A percentile compares a stretch with the other conserved stretches of the same genome.
These are phyloP conservation scores for Aspergillus saccharolyticus DNA, from an alignment of 495 filamentous ascomycete species.

Conservation along the genomic window DNA sequence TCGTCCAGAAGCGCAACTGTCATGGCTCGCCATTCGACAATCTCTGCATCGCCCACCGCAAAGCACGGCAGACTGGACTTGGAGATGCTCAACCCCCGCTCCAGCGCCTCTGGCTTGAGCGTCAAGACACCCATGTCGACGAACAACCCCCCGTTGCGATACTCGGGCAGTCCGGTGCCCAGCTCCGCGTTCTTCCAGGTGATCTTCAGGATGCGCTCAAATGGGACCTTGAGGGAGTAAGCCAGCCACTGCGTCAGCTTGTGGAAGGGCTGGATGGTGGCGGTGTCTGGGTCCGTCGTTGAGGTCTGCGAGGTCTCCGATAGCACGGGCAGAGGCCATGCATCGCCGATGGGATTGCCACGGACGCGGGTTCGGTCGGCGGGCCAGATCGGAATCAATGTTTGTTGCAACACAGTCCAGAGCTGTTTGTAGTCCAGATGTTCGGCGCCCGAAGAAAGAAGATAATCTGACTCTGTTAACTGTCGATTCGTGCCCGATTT, in stretches of 20 bases:
- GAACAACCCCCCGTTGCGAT: slow-evolving; percentile 80
- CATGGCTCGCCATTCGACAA: slow-evolving; percentile 57
- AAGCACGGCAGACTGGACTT: slow-evolving; percentile 72
- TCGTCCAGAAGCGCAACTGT: slow-evolving; percentile 82
- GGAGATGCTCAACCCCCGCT: slow-evolving; percentile 41
- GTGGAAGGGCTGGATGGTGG: slow-evolving; percentile 58
- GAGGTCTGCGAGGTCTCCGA: slow-evolving; percentile 6
- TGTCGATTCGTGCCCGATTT: background rate
- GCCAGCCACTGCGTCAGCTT: slow-evolving; percentile 88
- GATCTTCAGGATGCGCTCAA: slow-evolving; percentile 69
- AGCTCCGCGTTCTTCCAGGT: slow-evolving; percentile 73
- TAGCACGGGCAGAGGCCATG: slow-evolving; percentile 45
- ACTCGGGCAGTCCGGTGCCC: slow-evolving; percentile 81
- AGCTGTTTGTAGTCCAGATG: slow-evolving; percentile 33
- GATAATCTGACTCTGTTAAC: slow-evolving; percentile 38
- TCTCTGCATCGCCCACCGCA: slow-evolving; percentile 40
- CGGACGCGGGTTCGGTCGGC: slow-evolving; percentile 47
- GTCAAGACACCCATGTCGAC: slow-evolving; percentile 77
- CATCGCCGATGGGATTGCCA: slow-evolving; percentile 51
- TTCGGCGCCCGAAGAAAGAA: slow-evolving; percentile 25
- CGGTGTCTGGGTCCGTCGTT: slow-evolving; percentile 7
- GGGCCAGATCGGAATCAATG: slow-evolving; percentile 52
- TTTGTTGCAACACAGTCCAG: slow-evolving; percentile 48
- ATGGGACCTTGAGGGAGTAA: slow-evolving; percentile 85
- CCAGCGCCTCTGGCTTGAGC: slow-evolving; percentile 60